Percentiles rank a stretch among this genome's conserved stretches.
These are phyloP conservation scores for Dissophora globulifera DNA, from an alignment of 192 early-diverging fungal genomes.

Conservation along the genomic window DNA sequence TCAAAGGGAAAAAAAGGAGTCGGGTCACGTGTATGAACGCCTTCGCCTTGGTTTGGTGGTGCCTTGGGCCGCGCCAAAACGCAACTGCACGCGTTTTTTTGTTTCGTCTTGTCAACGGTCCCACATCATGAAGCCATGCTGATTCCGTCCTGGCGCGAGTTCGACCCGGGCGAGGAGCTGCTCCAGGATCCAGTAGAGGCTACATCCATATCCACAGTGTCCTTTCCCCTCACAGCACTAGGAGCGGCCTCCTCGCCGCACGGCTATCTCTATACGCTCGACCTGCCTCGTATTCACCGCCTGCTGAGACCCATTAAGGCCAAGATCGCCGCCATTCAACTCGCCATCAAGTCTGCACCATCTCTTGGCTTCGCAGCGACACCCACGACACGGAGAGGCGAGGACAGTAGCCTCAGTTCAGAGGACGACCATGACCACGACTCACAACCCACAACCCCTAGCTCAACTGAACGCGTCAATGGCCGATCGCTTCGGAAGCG, in stretches of 20 bases:
- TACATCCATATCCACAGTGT: too few relatives aligned
- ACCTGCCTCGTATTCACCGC: slow-evolving; percentile 26
- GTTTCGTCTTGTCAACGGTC: too few relatives aligned
- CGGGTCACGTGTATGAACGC: too few relatives aligned
- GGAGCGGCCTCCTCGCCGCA: not conserved
- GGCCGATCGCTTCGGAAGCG: not conserved
- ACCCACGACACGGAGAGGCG: not conserved
- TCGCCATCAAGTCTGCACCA: slow-evolving; percentile 34
- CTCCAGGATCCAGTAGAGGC: not conserved
- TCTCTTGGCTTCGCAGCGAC: slow-evolving; percentile 20
- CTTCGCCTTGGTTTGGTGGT: too few relatives aligned
- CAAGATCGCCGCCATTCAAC: slow-evolving; percentile 36
- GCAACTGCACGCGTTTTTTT: too few relatives aligned
- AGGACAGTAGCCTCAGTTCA: not conserved
- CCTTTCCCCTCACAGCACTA: not conserved
- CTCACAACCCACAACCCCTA: too few relatives aligned
- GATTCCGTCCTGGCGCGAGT: not conserved
- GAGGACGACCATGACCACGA: not conserved
- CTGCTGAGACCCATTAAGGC: slow-evolving; percentile 42
- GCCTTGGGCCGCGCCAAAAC: too few relatives aligned
- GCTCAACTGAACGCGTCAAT: too few relatives aligned
- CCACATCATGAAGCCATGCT: not conserved
- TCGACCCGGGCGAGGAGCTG: not conserved
- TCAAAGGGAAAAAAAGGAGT: too few relatives aligned
- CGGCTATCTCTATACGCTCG: slow-evolving; percentile 32